phyloP scores from a whole-genome alignment of 2,329 filamentous ascomycete species.

The Pseudogymnoascus destructans region DNA sequence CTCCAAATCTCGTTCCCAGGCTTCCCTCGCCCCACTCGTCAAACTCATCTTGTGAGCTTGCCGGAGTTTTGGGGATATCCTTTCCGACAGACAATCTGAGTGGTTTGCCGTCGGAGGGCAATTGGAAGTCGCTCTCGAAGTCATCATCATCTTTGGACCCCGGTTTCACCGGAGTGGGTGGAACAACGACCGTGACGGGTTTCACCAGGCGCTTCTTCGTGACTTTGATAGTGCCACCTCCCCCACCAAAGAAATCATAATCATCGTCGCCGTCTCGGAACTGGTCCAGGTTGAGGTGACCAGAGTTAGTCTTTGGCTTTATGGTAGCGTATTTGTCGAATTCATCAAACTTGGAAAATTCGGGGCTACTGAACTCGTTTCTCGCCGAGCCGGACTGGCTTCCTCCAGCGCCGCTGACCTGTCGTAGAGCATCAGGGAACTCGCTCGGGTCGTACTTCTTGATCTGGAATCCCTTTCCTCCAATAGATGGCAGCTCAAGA shows the following conservation, averaged over 20 bases:
- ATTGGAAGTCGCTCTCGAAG: conserved; percentile 59
- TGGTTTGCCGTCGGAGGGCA: conserved; percentile 50
- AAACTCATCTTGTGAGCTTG: conserved; percentile 57
- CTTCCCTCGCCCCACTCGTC: conserved; percentile 91
- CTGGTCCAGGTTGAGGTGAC: conserved; percentile 45
- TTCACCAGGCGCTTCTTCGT: conserved; percentile 44
- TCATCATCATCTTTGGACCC: conserved; percentile 40
- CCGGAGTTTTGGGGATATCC: conserved; percentile 51
- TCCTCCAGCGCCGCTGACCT: conserved; percentile 29
- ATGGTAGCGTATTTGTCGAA: conserved; percentile 17
- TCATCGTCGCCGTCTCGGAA: conserved; percentile 52
- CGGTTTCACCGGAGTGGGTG: conserved; percentile 34
- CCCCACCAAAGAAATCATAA: conserved; percentile 51
- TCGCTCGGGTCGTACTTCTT: conserved; percentile 46
- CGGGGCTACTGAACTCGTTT: conserved; percentile 23
- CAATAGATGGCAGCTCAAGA: conserved; percentile 50
- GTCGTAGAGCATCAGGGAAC: conserved; percentile 50
- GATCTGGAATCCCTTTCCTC: conserved; percentile 46
- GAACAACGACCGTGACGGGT: conserved; percentile 40
- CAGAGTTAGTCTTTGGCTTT: conserved; percentile 18
- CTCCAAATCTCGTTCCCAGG: conserved; percentile 78
- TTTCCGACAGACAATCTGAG: conserved; percentile 48
- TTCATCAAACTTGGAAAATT: not conserved
- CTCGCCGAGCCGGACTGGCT: conserved; percentile 40
- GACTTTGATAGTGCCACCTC: conserved; percentile 53